phyloP scores from a whole-genome alignment of 805 yeast species.

The Spathaspora boniae region DNA sequence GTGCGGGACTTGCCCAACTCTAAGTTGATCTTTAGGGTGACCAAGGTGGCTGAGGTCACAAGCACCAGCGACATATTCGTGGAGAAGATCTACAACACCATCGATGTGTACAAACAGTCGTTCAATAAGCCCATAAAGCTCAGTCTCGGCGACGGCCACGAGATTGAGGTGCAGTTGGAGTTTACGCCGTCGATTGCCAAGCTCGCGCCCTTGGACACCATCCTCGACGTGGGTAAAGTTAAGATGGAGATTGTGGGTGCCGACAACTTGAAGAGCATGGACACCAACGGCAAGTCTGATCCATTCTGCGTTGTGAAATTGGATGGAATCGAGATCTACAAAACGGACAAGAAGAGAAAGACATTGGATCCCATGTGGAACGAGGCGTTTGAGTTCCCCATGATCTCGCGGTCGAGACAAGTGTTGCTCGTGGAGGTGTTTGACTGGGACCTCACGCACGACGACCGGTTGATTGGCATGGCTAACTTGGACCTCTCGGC shows the following conservation, averaged over 20 bases:
- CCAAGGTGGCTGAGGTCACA: conserved; percentile 48
- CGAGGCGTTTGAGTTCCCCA: conserved; percentile 56
- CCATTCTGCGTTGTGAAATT: conserved; percentile 56
- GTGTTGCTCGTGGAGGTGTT: conserved; percentile 46
- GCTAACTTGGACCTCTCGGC: conserved; percentile 47
- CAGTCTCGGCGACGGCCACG: conserved; percentile 36
- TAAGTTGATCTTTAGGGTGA: conserved; percentile 50
- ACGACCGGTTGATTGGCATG: conserved; percentile 57
- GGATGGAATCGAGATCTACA: conserved; percentile 53
- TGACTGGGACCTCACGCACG: conserved; percentile 81
- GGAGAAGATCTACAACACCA: conserved; percentile 48
- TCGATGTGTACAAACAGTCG: conserved; percentile 51
- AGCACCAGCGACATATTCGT: conserved; percentile 47
- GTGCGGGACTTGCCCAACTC: conserved; percentile 71
- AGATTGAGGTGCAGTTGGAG: conserved; percentile 49
- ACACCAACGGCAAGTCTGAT: conserved; percentile 74
- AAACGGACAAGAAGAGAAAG: conserved; percentile 60
- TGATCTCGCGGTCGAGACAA: conserved; percentile 60
- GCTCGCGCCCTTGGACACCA: conserved; percentile 56
- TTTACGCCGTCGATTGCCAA: conserved; percentile 56
- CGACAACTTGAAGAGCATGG: conserved; percentile 52
- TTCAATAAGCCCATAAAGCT: conserved; percentile 45
- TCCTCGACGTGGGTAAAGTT: conserved; percentile 65
- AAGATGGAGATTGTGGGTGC: conserved; percentile 57
- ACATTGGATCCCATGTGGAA: conserved; percentile 76